A percentile compares a stretch with the other conserved stretches of the same genome.
Evolutionary conservation across 192 early-diverging fungal genomes (phyloP).

Genomic region (Umbelopsis isabellina): DNA sequence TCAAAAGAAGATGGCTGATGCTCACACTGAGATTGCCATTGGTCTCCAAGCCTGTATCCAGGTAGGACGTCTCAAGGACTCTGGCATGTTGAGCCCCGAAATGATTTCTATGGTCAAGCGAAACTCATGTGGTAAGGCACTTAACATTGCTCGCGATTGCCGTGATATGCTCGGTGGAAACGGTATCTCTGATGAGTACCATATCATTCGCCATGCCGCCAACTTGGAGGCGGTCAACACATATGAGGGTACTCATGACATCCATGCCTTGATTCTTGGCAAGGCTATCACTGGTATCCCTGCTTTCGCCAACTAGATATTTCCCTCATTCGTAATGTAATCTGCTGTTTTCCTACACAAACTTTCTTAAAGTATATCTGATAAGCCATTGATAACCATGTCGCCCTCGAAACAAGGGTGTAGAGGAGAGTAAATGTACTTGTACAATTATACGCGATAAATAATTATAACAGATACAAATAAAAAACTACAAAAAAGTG

Average conservation of each 20-base stretch:
- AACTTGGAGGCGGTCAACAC: constrained; percentile 95
- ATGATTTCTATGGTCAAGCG: constrained; percentile 97
- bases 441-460: too few species aligned
- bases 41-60: constrained; percentile 87
- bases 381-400: too few species aligned
- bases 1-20: constrained; percentile 96
- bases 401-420: too few species aligned
- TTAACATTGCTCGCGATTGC: constrained; percentile 88
- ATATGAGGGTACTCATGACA: constrained; percentile 96
- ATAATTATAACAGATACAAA: too few species aligned
- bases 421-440: too few species aligned
- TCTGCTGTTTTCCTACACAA: background rate
- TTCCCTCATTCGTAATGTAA: background rate
- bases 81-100: constrained; percentile 82
- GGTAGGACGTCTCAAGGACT: constrained; percentile 93
- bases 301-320: constrained; percentile 54
- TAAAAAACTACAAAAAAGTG: too few species aligned
- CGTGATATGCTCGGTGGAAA: constrained; percentile 97
- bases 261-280: constrained; percentile 93
- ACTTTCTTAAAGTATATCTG: too few species aligned
- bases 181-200: constrained; percentile 95
- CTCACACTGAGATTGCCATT: constrained; percentile 89
- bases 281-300: constrained; percentile 92
- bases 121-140: constrained; percentile 92
- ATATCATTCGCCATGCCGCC: constrained; percentile 92